Conservation (phyloP, 2,329 filamentous ascomycete species). For the Fusarium nanum region DNA sequence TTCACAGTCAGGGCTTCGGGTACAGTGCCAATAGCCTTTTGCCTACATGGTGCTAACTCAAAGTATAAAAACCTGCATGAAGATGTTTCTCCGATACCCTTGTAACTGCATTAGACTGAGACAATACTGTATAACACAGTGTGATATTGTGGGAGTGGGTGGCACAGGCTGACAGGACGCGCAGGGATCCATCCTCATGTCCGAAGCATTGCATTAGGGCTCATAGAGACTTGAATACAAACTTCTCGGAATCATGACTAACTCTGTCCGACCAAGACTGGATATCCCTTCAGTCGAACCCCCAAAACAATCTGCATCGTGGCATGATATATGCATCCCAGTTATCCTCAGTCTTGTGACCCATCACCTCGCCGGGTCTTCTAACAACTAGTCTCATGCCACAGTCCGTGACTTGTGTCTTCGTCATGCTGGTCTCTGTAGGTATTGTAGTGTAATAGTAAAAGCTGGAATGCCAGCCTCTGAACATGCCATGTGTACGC, state of each 20-base stretch:
- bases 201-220: not conserved
- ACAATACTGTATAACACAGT: not conserved
- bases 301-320: not conserved
- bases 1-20: not conserved
- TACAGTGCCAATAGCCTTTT: not conserved
- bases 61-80: not conserved
- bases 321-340: conserved; percentile 4
- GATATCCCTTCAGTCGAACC: not conserved
- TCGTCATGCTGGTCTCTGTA: not conserved
- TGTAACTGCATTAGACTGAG: not conserved
- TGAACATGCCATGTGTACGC: conserved; percentile 23
- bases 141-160: not conserved
- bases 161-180: not conserved
- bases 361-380: not conserved
- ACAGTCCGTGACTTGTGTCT: not conserved
- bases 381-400: not conserved
- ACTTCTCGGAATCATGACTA: not conserved
- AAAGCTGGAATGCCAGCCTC: conserved; percentile 2
- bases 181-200: not conserved
- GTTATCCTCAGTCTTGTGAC: conserved; percentile 6
- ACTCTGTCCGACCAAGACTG: not conserved
- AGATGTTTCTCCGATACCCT: not conserved
- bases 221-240: not conserved
- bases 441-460: conserved; percentile 16
- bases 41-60: not conserved